Conservation (phyloP, 129 eudicot species). For the Oenanthe sinensis region DNA sequence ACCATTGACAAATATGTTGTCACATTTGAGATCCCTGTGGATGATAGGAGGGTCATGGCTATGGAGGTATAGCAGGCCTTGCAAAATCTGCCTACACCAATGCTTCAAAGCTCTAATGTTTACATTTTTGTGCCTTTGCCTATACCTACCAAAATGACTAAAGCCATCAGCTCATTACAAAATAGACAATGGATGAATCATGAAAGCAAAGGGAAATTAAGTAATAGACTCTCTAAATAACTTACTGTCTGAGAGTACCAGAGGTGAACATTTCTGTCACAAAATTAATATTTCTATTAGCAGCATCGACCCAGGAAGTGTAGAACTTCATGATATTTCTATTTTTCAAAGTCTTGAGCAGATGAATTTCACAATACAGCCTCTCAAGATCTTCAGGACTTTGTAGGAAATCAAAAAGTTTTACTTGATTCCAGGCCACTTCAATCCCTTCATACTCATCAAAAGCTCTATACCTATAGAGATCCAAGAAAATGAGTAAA, state of each 20-base stretch:
- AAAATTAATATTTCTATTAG: slow-evolving; percentile 73
- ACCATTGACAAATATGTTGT: slow-evolving; percentile 79
- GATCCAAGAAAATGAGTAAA: neutral
- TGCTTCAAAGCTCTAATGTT: slow-evolving; percentile 76
- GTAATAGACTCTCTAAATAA: neutral
- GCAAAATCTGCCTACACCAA: slow-evolving; percentile 88
- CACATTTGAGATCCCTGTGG: slow-evolving; percentile 85
- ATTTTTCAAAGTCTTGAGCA: slow-evolving; percentile 85
- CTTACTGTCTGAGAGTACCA: slow-evolving; percentile 98
- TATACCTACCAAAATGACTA: slow-evolving; percentile 50
- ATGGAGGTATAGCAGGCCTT: slow-evolving; percentile 78
- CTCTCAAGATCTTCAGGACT: slow-evolving; percentile 92
- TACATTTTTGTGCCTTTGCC: slow-evolving; percentile 75
- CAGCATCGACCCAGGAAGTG: slow-evolving; percentile 90
- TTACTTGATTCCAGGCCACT: slow-evolving; percentile 96
- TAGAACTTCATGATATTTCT: slow-evolving; percentile 85
- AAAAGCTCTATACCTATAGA: slow-evolving; percentile 68
- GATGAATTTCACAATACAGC: slow-evolving; percentile 75
- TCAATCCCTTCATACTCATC: slow-evolving; percentile 97
- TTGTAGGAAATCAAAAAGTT: slow-evolving; percentile 68
- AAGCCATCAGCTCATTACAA: neutral
- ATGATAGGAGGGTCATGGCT: slow-evolving; percentile 76
- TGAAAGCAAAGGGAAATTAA: neutral
- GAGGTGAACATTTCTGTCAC: slow-evolving; percentile 98
- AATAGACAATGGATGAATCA: neutral